Evolutionary conservation across 2,329 filamentous ascomycete genomes (phyloP), one percentile per base, ranked within the genome.

Genomic region (Trichophyton simii): DNA sequence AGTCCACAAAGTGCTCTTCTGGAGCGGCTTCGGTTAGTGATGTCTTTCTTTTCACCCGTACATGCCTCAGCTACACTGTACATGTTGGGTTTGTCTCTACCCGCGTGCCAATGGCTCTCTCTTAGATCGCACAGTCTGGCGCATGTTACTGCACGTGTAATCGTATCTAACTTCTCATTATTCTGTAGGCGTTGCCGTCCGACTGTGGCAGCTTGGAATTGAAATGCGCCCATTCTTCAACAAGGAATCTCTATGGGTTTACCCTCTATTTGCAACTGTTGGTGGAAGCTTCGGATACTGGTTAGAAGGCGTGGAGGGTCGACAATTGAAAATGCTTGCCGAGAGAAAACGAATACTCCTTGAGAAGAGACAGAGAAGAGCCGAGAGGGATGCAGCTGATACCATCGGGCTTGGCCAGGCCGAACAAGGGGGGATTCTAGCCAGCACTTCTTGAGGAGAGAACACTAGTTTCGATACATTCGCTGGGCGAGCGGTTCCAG

Each of bases 141-240:
- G 6, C 7, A 20, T 8, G 8, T 31, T 6, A n/a, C 25, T 41
- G 7, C 6, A n/a, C 15, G 41, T 44, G 28, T 28, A 20, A 20
- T 28, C 8, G 58, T 63, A 62, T 58, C 60, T 34, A 65, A 52
- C 59, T 31, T 41, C 31, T 52, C 18, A 34, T 63, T 15, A 18
- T 34, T 63, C 13, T 20, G 63, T 69, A 99, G 94, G 94, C 81
- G 78, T 96, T 70, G 91, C 88, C 72, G 87, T 91, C 72, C 89
- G 92, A 70, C 83, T 94, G 77, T 96, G 91, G 89, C 94, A 97
- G 78, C 87, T 99, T 74, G 94, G 92, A 72, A 94, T 99, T 75
- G 91, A 99, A 80, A 96, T 95, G 91, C 90, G 91, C 65, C 94
- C 92, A 59, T 87, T 96, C 76, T 89, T 97, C 82, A 86, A 87